Evolutionary conservation across 257 asterid genomes (phyloP).

Genomic region (Solanum rostratum): DNA sequence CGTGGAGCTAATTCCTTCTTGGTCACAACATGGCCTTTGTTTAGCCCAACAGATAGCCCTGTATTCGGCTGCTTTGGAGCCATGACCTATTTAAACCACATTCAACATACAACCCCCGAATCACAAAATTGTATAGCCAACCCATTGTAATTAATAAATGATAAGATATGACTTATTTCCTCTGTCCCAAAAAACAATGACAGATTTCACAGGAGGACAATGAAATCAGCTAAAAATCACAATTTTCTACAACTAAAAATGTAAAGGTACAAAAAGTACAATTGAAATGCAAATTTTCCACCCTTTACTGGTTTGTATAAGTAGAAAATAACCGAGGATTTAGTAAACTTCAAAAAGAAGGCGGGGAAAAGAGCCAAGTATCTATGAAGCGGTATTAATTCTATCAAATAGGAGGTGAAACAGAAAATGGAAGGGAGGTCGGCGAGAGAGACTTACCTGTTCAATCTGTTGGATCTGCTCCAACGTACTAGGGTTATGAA

Average conservation of each 20-base stretch:
- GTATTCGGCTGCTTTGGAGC: conserved; percentile 40
- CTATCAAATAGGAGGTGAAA: background rate
- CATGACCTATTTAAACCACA: conserved; percentile 15
- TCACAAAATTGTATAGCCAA: background rate
- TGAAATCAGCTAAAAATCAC: background rate
- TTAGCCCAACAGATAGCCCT: conserved; percentile 38
- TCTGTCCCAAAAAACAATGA: background rate
- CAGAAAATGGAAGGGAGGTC: background rate
- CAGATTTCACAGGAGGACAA: background rate
- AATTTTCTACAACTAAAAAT: background rate
- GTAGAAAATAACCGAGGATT: background rate
- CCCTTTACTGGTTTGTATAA: background rate
- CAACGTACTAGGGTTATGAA: background rate
- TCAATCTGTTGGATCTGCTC: background rate
- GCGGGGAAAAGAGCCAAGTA: background rate
- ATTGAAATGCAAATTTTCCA: background rate
- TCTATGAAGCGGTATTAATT: background rate
- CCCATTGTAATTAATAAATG: background rate
- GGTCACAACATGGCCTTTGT: conserved; percentile 41
- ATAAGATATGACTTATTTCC: background rate
- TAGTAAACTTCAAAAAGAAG: background rate
- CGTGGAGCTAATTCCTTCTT: conserved; percentile 38
- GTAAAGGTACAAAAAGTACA: background rate
- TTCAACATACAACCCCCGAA: background rate
- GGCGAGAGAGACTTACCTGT: background rate